Evolutionary conservation across 2,329 filamentous ascomycete species (phyloP).

Genomic region (Epichloe hybrida): DNA sequence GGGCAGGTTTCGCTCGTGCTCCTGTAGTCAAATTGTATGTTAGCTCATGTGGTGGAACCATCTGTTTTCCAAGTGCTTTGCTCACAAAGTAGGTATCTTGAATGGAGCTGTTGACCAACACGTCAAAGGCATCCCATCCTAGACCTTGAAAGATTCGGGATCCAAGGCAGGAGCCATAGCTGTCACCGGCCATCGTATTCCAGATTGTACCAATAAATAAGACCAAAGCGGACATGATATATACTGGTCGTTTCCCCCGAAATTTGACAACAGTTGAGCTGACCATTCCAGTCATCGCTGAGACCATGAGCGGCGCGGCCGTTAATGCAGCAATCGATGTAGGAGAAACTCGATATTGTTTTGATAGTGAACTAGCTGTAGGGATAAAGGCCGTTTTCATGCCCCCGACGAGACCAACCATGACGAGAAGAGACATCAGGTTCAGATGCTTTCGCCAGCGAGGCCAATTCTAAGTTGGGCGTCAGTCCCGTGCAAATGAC

Average conservation of each 20-base stretch:
- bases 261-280: conserved; percentile 30
- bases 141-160: conserved; percentile 41
- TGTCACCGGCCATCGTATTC: conserved; percentile 30
- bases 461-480: conserved; percentile 36
- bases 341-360: conserved; percentile 30
- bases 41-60: not conserved
- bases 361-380: conserved; percentile 31
- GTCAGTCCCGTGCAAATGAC: not conserved
- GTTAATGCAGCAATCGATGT: conserved; percentile 35
- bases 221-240: conserved; percentile 30
- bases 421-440: conserved; percentile 31
- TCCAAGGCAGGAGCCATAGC: conserved; percentile 33
- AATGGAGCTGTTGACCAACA: conserved; percentile 36
- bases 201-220: conserved; percentile 37
- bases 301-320: conserved; percentile 37
- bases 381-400: conserved; percentile 41
- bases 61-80: not conserved
- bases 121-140: conserved; percentile 47
- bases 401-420: conserved; percentile 32
- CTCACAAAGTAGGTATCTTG: conserved; percentile 45
- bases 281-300: conserved; percentile 29
- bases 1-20: conserved; percentile 36
- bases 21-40: conserved; percentile 15
- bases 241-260: conserved; percentile 38
- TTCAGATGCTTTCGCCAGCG: conserved; percentile 38